A percentile compares a stretch with the other conserved stretches of the same genome.
Conservation (phyloP, 148 eudicot species). For the Chenopodium quinoa region DNA sequence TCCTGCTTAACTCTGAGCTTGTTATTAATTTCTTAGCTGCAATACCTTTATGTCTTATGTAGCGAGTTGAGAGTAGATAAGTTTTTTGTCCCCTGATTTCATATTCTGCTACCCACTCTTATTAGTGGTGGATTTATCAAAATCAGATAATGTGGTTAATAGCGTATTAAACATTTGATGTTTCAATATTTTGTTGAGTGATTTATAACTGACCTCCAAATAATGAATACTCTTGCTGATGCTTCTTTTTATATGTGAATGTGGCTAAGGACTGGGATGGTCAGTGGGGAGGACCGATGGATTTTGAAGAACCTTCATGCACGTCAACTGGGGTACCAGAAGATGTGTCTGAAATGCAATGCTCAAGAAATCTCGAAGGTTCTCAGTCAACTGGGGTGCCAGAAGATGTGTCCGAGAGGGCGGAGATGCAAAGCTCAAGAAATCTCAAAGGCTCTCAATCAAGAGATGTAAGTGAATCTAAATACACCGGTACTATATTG, state of each 20-base stretch:
- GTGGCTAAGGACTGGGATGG: constrained; percentile 29
- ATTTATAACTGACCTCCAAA: not conserved
- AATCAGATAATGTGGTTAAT: too few species aligned
- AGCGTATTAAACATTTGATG: too few species aligned
- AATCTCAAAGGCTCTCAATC: constrained; percentile 18
- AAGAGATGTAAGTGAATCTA: constrained; percentile 23
- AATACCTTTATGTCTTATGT: not conserved
- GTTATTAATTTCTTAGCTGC: not conserved
- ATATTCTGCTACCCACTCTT: not conserved
- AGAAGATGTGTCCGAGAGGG: constrained; percentile 25
- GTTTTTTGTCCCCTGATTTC: not conserved
- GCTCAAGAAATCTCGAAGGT: constrained; percentile 18
- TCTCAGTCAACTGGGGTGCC: constrained; percentile 17
- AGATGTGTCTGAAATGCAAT: constrained; percentile 30
- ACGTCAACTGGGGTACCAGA: constrained; percentile 18
- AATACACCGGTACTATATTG: not conserved
- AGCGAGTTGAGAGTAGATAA: not conserved
- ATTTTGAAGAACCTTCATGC: constrained; percentile 26
- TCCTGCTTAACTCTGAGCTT: not conserved
- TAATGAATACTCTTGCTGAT: not conserved
- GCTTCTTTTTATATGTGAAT: not conserved
- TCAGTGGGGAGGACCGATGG: constrained; percentile 27
- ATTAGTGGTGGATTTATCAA: not conserved
- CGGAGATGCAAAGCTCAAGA: constrained; percentile 14
- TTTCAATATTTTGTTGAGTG: too few species aligned